phyloP scores from a whole-genome alignment of 192 early-diverging fungal genomes.

The Podila verticillata region DNA sequence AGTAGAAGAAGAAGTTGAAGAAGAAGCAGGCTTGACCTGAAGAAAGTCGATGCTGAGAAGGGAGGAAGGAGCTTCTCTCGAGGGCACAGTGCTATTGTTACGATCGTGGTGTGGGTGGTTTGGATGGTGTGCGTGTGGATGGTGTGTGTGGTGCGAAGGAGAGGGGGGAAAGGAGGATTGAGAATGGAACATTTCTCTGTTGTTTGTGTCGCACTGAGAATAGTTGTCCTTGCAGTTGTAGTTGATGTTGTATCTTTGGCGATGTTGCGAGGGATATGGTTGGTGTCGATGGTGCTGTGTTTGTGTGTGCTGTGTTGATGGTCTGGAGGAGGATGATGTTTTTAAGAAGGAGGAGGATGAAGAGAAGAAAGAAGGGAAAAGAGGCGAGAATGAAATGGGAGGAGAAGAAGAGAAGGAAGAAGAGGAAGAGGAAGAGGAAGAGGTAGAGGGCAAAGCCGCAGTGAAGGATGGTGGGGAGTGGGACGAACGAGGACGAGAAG shows the following conservation, averaged over 20 bases:
- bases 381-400: neutral
- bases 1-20: neutral
- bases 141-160: constrained; percentile 8
- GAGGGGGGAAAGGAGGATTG: neutral
- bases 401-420: constrained; percentile 6
- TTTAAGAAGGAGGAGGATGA: too few species aligned
- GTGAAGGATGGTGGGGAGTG: neutral
- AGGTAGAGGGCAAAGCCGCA: neutral
- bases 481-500: too few species aligned
- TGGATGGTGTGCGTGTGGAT: neutral
- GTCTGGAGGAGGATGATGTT: constrained; percentile 21
- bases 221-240: constrained; percentile 11
- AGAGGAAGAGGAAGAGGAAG: constrained; percentile 8
- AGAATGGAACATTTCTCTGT: neutral
- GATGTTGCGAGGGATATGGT: neutral
- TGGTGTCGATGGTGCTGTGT: neutral
- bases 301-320: constrained; percentile 4
- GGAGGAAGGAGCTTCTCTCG: neutral
- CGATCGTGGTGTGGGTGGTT: neutral
- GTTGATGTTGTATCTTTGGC: constrained; percentile 1
- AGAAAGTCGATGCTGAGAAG: neutral
- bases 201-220: neutral
- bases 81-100: neutral
- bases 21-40: neutral
- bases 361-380: neutral